Conservation (phyloP, 1,139 yeast species). For the Hansenula sp. region DNA sequence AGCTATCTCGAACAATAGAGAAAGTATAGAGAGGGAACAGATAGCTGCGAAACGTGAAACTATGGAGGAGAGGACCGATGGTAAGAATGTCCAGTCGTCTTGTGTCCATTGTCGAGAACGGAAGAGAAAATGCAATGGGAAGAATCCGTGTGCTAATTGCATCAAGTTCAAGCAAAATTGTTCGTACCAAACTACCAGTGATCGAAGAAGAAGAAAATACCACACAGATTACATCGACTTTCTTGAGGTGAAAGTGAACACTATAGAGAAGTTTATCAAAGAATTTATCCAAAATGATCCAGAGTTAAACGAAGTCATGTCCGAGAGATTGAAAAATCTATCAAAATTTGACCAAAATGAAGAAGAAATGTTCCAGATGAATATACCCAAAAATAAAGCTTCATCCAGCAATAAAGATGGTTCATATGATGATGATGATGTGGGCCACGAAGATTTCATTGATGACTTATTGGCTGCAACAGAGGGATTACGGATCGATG, state of each 20-base stretch:
- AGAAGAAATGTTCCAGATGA: background rate
- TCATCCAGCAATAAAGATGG: too few relatives aligned
- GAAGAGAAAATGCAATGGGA: conserved; percentile 24
- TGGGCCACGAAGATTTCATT: background rate
- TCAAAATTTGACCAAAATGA: background rate
- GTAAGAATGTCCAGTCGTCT: background rate
- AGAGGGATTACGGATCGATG: background rate
- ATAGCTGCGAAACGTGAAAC: too few relatives aligned
- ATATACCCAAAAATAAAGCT: too few relatives aligned
- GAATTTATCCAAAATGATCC: conserved; percentile 21
- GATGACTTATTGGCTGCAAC: conserved; percentile 1
- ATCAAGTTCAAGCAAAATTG: conserved; percentile 21
- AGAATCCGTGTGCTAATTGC: conserved; percentile 26
- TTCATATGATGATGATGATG: background rate
- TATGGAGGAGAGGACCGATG: too few relatives aligned
- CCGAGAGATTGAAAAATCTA: conserved; percentile 3
- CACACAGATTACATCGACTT: conserved; percentile 26
- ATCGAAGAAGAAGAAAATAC: conserved; percentile 26
- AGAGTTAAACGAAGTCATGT: conserved; percentile 5
- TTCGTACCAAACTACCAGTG: conserved; percentile 18
- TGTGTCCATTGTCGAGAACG: background rate
- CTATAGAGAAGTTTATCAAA: conserved; percentile 20
- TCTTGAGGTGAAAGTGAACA: conserved; percentile 20
- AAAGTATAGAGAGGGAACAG: too few relatives aligned
- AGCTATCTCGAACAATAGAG: too few relatives aligned